These are phyloP conservation scores for Chlamydomonas eustigma DNA, from an alignment of 139 green algal genomes.

Conservation along the genomic window DNA sequence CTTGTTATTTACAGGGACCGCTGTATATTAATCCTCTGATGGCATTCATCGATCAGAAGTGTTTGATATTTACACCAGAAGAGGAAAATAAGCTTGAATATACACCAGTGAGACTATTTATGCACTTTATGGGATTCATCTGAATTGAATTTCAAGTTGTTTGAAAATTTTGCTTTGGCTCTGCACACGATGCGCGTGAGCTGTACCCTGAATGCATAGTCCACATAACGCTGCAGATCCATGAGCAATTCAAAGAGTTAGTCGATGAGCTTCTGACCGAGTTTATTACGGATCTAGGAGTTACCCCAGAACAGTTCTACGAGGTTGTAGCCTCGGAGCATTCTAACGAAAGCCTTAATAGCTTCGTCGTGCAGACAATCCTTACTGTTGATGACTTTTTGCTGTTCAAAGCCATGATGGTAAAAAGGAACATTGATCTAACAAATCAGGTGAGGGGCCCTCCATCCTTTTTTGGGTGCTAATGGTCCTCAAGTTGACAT, in stretches of 20 bases:
- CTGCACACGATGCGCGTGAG: not conserved
- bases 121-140: no score
- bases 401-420: slow-evolving; percentile 71
- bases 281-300: slow-evolving; percentile 54
- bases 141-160: no score
- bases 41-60: slow-evolving; percentile 58
- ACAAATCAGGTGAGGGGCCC: slow-evolving; percentile 54
- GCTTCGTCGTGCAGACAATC: slow-evolving; percentile 56
- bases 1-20: not conserved
- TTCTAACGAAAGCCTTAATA: slow-evolving; percentile 25
- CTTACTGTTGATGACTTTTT: slow-evolving; percentile 66
- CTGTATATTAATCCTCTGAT: slow-evolving; percentile 59
- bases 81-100: slow-evolving; percentile 69
- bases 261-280: slow-evolving; percentile 54
- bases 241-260: slow-evolving; percentile 54
- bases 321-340: slow-evolving; percentile 19
- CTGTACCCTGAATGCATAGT: no score
- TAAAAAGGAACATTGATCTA: slow-evolving; percentile 60
- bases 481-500: no score
- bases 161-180: no score
- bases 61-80: slow-evolving; percentile 53
- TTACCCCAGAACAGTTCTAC: slow-evolving; percentile 40
- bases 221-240: slow-evolving; percentile 11
- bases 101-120: slow-evolving; percentile 25
- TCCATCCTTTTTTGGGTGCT: no score